phyloP scores from a whole-genome alignment of 129 eudicot species.

The Sambucus nigra region DNA sequence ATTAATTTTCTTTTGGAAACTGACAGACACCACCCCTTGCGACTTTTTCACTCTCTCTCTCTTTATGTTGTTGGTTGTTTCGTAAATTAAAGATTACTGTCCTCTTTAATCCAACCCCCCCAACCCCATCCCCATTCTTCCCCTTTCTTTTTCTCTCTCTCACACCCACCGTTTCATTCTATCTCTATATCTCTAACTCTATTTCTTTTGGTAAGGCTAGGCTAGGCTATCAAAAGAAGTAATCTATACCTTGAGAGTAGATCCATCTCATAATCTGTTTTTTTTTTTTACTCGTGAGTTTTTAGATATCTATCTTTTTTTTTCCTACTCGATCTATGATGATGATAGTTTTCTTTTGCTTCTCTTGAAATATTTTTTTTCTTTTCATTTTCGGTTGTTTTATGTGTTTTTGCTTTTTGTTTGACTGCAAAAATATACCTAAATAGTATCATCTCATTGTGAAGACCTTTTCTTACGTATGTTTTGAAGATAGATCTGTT shows the following conservation, averaged over 20 bases:
- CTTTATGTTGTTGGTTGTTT: constrained; percentile 12
- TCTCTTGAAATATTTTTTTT: too few relatives aligned
- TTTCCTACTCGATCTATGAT: neutral
- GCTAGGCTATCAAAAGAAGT: neutral
- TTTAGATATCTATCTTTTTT: neutral
- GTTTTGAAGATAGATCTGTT: neutral
- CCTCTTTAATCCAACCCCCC: constrained; percentile 13
- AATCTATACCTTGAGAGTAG: constrained; percentile 35
- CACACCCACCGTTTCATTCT: neutral
- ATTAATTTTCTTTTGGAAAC: neutral
- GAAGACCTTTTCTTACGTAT: neutral
- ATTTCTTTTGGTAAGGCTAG: neutral
- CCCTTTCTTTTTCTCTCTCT: constrained; percentile 7
- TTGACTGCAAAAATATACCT: neutral
- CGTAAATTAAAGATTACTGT: constrained; percentile 23
- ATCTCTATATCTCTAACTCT: neutral
- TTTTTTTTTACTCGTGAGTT: constrained; percentile 21
- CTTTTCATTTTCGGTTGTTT: neutral
- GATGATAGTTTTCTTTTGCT: neutral
- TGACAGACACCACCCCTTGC: neutral
- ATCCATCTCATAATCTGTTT: constrained; percentile 30
- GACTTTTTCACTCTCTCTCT: constrained; percentile 8
- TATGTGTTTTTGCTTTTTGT: neutral
- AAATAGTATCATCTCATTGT: too few relatives aligned
- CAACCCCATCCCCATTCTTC: constrained; percentile 13